phyloP scores from a whole-genome alignment of 139 green algal genomes.

The Penium margaritaceum region DNA sequence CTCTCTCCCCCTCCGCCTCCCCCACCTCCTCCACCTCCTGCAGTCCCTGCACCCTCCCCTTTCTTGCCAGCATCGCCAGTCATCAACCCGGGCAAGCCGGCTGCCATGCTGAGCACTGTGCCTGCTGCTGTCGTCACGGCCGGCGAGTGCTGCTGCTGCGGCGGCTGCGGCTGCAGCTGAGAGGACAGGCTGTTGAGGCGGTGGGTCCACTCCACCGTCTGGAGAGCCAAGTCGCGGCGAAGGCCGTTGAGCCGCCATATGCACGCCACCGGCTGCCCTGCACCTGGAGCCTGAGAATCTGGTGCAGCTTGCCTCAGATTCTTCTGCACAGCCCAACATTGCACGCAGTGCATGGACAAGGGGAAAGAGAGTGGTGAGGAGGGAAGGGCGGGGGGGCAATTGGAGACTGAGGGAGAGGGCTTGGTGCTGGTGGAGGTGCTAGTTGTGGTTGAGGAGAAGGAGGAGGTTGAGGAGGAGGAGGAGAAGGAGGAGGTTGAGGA shows the following conservation, averaged over 20 bases:
- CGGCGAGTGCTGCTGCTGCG: not conserved
- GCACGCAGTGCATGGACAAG: too few species aligned
- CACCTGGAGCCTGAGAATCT: not conserved
- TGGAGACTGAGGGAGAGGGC: too few species aligned
- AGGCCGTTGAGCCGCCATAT: constrained; percentile 21
- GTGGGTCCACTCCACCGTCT: not conserved
- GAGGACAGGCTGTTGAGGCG: not conserved
- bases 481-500: too few species aligned
- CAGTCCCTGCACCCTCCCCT: too few species aligned
- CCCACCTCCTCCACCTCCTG: too few species aligned
- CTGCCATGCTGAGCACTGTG: too few species aligned
- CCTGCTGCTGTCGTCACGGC: not conserved
- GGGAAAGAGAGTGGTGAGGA: not conserved
- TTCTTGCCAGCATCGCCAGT: too few species aligned
- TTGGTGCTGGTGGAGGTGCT: too few species aligned
- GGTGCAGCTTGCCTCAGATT: not conserved
- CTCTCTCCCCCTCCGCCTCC: too few species aligned
- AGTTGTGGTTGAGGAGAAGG: too few species aligned
- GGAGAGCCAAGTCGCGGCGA: constrained; percentile 8
- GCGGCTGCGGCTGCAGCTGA: not conserved
- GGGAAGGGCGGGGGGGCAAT: not conserved
- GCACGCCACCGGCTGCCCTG: not conserved
- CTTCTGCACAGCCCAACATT: not conserved
- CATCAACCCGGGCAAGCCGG: too few species aligned
- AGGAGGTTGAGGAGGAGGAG: too few species aligned